Evolutionary conservation across 768 basidiomycete species (phyloP), one percentile per base, ranked within the genome.

Genomic region (Lepiota venenata): DNA sequence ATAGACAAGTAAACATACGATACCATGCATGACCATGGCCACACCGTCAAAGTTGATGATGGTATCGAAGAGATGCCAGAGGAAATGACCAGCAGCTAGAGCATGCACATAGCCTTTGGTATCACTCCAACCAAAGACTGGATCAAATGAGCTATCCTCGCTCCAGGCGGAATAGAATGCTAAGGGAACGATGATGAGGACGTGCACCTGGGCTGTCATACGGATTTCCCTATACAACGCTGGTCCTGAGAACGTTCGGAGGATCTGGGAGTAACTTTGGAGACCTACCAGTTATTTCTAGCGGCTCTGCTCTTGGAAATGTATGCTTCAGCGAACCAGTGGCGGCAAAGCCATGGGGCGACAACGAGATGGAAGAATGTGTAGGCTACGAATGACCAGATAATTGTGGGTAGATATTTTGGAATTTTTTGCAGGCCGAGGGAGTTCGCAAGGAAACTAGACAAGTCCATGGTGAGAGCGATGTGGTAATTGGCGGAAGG

Each of bases 11-110:
- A 85, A 71, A 64, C 90, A 94, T 0, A 79, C 76, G 2, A 84
- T 56, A 72, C 91, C 93, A 63, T 96, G 93, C 14, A 86, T 59
- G 1, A 93, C 81, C 59, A 93, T 93, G 6, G 88, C 91, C 3
- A 83, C 47, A 53, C 88, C 86, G 45, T 78, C 75, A 61, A 80
- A 88, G 66, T 91, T 84, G 48, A 87, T 50, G 22, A 85, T 69
- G 7, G 84, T 80, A 66, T 92, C 89, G 22, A 90, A 55, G 0
- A 78, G 77, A 62, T 96, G 93, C 93, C 93, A 96, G 16, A 93
- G 58, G 66, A 96, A 94, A 63, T 87, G 87, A 4, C 87, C 92
- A 47, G 78, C 76, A 27, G 88, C 83, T 43, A 96, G 76, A 18
- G 88, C 88, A 59, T 82, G 73, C 2, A 86, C 71, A 44, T 78